Percentiles rank a stretch among this genome's conserved stretches.
These are phyloP conservation scores for Pseudogymnoascus sp. DNA, from an alignment of 2,329 filamentous ascomycete genomes.

Conservation along the genomic window DNA sequence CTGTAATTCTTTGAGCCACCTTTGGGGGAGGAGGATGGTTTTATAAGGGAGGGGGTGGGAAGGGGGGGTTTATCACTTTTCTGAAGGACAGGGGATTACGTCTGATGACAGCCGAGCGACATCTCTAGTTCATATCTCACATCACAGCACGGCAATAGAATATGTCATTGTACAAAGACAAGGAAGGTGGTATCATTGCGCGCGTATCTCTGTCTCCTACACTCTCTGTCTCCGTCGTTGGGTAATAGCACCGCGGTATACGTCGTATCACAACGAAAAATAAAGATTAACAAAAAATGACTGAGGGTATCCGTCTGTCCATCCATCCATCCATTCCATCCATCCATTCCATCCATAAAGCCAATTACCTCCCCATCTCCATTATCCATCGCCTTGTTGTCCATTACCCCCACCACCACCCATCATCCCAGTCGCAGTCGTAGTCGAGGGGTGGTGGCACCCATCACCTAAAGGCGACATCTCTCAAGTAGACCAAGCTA, in stretches of 20 bases:
- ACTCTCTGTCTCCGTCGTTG: neutral
- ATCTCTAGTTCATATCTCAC: neutral
- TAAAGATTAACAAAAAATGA: neutral
- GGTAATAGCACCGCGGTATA: neutral
- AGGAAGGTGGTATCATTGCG: neutral
- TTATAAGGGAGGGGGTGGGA: no score
- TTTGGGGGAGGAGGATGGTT: no score
- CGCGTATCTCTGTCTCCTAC: neutral
- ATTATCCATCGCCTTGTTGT: no score
- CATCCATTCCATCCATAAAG: neutral
- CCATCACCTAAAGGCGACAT: neutral
- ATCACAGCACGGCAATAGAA: neutral
- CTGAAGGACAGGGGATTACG: no score
- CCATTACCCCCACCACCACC: neutral
- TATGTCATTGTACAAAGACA: neutral
- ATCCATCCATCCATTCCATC: neutral
- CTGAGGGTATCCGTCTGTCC: neutral
- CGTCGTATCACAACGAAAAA: neutral
- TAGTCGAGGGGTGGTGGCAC: neutral
- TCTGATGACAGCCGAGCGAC: no score
- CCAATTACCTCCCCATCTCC: no score
- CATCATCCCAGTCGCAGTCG: neutral
- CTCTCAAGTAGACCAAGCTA: conserved; percentile 11
- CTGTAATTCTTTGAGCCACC: no score
- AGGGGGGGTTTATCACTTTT: no score